A percentile compares a stretch with the other conserved stretches of the same genome.
Evolutionary conservation across 441 rosid genomes (phyloP).

Genomic region (Gossypium lobatum): DNA sequence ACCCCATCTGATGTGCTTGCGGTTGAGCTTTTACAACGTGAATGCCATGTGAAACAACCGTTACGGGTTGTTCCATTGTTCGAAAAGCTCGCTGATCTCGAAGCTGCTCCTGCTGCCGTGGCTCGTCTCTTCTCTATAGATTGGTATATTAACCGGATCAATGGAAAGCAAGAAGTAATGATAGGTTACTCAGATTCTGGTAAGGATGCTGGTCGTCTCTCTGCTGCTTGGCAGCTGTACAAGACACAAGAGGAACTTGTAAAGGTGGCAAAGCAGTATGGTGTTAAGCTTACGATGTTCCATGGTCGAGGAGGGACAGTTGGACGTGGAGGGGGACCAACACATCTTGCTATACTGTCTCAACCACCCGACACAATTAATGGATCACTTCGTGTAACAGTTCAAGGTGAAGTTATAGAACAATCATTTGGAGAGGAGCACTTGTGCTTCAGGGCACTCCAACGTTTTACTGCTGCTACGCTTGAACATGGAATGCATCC

Average conservation of each 20-base stretch:
- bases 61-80: slow-evolving; percentile 59
- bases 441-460: slow-evolving; percentile 57
- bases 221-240: slow-evolving; percentile 63
- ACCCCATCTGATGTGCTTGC: slow-evolving; percentile 59
- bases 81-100: slow-evolving; percentile 55
- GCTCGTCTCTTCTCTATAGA: slow-evolving; percentile 60
- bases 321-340: slow-evolving; percentile 66
- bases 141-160: slow-evolving; percentile 52
- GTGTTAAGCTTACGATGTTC: slow-evolving; percentile 56
- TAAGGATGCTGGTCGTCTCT: slow-evolving; percentile 59
- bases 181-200: slow-evolving; percentile 67
- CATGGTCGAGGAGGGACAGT: slow-evolving; percentile 69
- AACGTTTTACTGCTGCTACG: slow-evolving; percentile 64
- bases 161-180: slow-evolving; percentile 67
- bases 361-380: slow-evolving; percentile 63
- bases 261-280: slow-evolving; percentile 48
- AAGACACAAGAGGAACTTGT: slow-evolving; percentile 60
- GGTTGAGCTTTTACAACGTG: slow-evolving; percentile 58
- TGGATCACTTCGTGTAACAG: slow-evolving; percentile 54
- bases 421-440: slow-evolving; percentile 65
- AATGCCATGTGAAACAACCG: slow-evolving; percentile 45
- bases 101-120: slow-evolving; percentile 56
- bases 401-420: slow-evolving; percentile 63
- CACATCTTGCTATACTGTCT: slow-evolving; percentile 63
- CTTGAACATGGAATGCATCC: slow-evolving; percentile 67